Evolutionary conservation across 257 asterid species (phyloP).

Genomic region (Forsythia suspensa): DNA sequence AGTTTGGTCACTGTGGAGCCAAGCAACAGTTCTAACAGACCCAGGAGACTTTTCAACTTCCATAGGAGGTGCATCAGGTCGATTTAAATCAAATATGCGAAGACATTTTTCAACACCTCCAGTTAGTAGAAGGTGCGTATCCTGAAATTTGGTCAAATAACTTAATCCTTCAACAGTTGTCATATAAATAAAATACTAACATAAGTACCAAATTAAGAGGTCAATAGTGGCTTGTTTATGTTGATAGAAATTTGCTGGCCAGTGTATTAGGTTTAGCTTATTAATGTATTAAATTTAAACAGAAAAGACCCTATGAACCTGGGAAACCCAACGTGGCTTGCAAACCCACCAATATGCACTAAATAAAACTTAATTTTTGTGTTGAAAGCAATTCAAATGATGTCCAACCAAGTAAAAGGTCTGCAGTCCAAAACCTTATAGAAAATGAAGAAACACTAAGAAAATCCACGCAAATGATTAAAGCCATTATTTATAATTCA

Average conservation of each 20-base stretch:
- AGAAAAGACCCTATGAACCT: neutral
- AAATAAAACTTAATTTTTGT: neutral
- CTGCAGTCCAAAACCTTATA: neutral
- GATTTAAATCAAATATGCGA: constrained; percentile 78
- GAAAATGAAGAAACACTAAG: neutral
- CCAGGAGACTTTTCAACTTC: constrained; percentile 88
- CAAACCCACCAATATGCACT: neutral
- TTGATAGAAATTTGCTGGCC: neutral
- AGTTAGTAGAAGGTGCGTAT: constrained; percentile 67
- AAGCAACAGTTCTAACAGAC: constrained; percentile 75
- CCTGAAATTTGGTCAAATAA: constrained; percentile 45
- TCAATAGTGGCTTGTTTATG: neutral
- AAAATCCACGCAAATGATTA: neutral
- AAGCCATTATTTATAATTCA: neutral
- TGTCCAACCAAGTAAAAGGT: neutral
- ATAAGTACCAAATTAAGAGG: neutral
- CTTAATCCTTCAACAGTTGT: neutral
- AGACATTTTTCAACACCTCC: constrained; percentile 86
- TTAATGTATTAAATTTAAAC: neutral
- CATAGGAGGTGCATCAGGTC: constrained; percentile 85
- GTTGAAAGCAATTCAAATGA: neutral
- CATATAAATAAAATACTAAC: neutral
- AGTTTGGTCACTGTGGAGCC: constrained; percentile 95
- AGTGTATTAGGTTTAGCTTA: neutral
- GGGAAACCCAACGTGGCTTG: neutral